Base-by-base conservation (phyloP, 305 asterid species). In the Solanum hybrid region DNA sequence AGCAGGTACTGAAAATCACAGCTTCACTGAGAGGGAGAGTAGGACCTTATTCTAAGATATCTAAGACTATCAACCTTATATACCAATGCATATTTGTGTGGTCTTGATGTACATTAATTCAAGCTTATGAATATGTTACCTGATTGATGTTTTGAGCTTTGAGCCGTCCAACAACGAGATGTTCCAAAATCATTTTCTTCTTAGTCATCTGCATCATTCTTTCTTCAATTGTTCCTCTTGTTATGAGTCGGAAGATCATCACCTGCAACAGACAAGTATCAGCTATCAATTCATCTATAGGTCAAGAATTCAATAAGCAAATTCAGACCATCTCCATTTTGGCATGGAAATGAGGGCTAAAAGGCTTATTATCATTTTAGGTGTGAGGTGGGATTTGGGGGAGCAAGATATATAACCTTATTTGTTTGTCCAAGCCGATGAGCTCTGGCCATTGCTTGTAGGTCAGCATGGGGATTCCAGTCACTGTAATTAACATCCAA, bases 361-460 rank as follows among this genome's bases (percentile, higher is more conserved):
- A 71, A 34, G 38, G 87, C 38, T 85, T 51, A 85, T 69, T 85
- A 56, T 85, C 75, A 85, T 22, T 38, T 82, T 31, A 29, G 46
- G 46, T 31, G 42, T 26, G 87, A 82, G 40, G 76, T 22, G 42
- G 87, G 32, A 89, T 79, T 64, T 87, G 64, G 75, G 90, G 90
- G 88, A 40, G 71, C 86, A 91, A 86, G 64, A 90, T 86, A 56
- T 86, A 88, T 85, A 86, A 97, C 99, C 99, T 96, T 97, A 91
- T 96, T 96, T 86, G 98, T 96, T 92, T 97, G 99, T 87, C 99
- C 99, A 91, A 97, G 98, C 89, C 99, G 98, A 91, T 97, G 99
- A 89, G 99, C 99, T 92, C 99, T 96, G 88, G 99, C 99, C 99
- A 97, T 97, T 90, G 99, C 99, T 94, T 97, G 99, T 92, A 97